Base-by-base conservation (phyloP, 2,329 filamentous ascomycete species). In the Trichoderma atroviride region DNA sequence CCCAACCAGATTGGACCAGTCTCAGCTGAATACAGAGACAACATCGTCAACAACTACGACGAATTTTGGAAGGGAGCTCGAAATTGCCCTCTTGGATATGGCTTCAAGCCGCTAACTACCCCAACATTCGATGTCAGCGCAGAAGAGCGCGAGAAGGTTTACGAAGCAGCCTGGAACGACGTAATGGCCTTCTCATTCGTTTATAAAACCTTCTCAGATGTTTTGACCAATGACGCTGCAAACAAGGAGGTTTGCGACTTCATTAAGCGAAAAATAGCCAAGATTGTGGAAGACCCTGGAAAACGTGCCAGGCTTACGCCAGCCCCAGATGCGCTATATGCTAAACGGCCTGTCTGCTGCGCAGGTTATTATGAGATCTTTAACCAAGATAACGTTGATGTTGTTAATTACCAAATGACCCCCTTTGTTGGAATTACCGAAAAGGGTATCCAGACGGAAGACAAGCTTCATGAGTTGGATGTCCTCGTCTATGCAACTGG, bases 131-230 rank as follows among this genome's bases (percentile, higher is more conserved):
- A 40, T 19, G 59, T 61, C 6, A 61, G 59, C 24, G 27, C 40
- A 9, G 59, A 61, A 50, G 59, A 61, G 59, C 59, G 59, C 40
- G 40, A 61, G 29, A 40, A n/a, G 14, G 27, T 61, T 19, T 61
- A 33, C 3, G 40, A 61, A n/a, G 19, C 24, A 5, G 19, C 31
- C 22, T 61, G 59, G 59, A 14, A 50, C 27, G 37, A 50, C 14
- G 40, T 19, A 22, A 61, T 24, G 19, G 59, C 40, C n/a, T 61
- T 50, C 3, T 16, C 40, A 16, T 61, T 61, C 40, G 14, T 61
- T 40, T 61, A 33, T 24, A 13, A 11, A 22, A 33, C 59, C 1
- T 61, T 61, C 19, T 50, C 40, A 7, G 59, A 61, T 22, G 29
- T 61, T 2, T 13, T 50, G 0, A 50, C n/a, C 4, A 61, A 29